These are phyloP conservation scores for Glycine tomentella DNA, from an alignment of 306 rosid species.

Conservation along the genomic window DNA sequence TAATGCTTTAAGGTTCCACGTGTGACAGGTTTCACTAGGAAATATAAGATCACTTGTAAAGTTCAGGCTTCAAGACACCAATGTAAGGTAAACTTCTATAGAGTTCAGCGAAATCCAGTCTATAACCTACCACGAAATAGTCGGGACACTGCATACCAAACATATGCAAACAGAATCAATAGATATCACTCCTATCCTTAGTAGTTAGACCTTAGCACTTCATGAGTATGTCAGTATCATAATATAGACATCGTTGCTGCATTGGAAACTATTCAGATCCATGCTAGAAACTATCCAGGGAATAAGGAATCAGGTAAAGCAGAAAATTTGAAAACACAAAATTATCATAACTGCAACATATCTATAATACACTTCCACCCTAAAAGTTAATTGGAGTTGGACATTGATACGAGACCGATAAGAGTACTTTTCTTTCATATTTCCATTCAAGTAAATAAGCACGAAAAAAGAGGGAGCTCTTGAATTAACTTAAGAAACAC, in stretches of 20 bases:
- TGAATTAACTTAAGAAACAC: not conserved
- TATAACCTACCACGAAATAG: slow-evolving; percentile 89
- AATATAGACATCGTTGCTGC: not conserved
- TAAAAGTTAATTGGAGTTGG: slow-evolving; percentile 16
- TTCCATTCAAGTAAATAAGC: not conserved
- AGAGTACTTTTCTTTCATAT: not conserved
- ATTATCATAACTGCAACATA: not conserved
- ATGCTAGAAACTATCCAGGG: not conserved
- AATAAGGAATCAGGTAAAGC: slow-evolving; percentile 18
- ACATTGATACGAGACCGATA: not conserved
- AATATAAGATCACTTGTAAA: slow-evolving; percentile 49
- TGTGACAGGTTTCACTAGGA: not conserved
- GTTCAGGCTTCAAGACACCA: slow-evolving; percentile 88
- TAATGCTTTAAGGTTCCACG: slow-evolving; percentile 18
- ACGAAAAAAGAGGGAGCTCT: not conserved
- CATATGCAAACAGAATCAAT: slow-evolving; percentile 33
- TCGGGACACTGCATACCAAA: slow-evolving; percentile 80
- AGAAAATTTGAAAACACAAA: slow-evolving; percentile 19
- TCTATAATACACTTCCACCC: too few relatives aligned
- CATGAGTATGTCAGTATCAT: slow-evolving; percentile 6
- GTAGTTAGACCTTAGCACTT: slow-evolving; percentile 7
- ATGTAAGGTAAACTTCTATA: slow-evolving; percentile 89
- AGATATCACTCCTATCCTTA: slow-evolving; percentile 4
- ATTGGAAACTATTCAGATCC: not conserved
- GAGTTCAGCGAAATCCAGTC: slow-evolving; percentile 81